Conservation (phyloP, 129 eudicot species). For the Escallonia herrerae region DNA sequence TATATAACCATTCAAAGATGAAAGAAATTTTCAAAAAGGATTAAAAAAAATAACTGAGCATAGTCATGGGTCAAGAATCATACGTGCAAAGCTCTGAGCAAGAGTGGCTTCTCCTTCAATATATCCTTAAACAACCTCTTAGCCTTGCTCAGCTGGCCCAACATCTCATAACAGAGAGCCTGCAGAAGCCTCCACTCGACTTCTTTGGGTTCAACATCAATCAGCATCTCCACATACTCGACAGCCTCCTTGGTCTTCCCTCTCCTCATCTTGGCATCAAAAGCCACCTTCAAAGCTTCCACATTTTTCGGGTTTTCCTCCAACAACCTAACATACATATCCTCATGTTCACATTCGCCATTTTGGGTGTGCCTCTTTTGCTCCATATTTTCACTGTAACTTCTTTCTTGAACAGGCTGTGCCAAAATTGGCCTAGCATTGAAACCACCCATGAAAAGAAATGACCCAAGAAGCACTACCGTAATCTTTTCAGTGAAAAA, state of each 20-base stretch:
- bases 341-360: conserved; percentile 44
- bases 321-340: conserved; percentile 50
- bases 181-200: conserved; percentile 95
- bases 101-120: conserved; percentile 62
- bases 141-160: conserved; percentile 64
- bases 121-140: conserved; percentile 59
- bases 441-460: conserved; percentile 49
- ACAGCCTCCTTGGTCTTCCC: conserved; percentile 74
- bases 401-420: conserved; percentile 22
- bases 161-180: conserved; percentile 85
- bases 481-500: conserved; percentile 37
- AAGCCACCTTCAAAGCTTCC: conserved; percentile 53
- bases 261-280: conserved; percentile 65
- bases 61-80: conserved; percentile 12
- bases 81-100: conserved; percentile 96
- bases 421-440: conserved; percentile 46
- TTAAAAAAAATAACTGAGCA: not conserved
- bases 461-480: conserved; percentile 59
- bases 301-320: conserved; percentile 48
- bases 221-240: conserved; percentile 65
- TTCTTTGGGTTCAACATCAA: conserved; percentile 58
- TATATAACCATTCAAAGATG: not conserved
- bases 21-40: not conserved
- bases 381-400: conserved; percentile 22
- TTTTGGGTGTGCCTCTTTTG: conserved; percentile 22